Evolutionary conservation across 2,329 filamentous ascomycete genomes (phyloP).

Genomic region (Clonostachys chloroleuca): DNA sequence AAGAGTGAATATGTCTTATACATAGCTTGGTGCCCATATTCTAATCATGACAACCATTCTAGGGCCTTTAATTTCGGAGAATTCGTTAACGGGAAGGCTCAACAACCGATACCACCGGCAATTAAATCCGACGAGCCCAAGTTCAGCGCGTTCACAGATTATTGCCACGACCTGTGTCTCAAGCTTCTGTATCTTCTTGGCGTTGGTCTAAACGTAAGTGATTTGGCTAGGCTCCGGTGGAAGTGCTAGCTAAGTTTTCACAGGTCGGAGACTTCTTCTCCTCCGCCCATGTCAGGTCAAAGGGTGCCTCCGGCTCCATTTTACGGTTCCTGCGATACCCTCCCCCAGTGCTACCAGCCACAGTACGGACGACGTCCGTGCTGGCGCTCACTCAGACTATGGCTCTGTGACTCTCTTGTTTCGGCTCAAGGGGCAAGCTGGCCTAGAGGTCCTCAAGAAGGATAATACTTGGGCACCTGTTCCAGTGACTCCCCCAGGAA

Average conservation of each 20-base stretch:
- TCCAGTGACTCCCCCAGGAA: constrained; percentile 59
- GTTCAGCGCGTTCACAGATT: constrained; percentile 61
- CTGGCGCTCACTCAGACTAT: constrained; percentile 91
- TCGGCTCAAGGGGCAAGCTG: constrained; percentile 78
- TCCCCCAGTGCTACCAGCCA: constrained; percentile 38
- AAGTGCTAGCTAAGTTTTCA: not conserved
- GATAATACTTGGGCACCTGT: constrained; percentile 56
- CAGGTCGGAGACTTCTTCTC: constrained; percentile 50
- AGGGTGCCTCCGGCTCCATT: constrained; percentile 49
- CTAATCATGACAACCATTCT: not conserved
- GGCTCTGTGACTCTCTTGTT: constrained; percentile 73
- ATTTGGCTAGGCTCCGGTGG: not conserved
- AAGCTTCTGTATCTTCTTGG: constrained; percentile 74
- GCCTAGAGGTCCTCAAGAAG: constrained; percentile 73
- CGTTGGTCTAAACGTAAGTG: constrained; percentile 62
- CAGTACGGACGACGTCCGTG: constrained; percentile 62
- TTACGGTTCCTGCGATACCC: constrained; percentile 74
- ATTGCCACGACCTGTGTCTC: constrained; percentile 70
- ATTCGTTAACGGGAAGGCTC: constrained; percentile 63
- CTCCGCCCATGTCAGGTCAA: constrained; percentile 38
- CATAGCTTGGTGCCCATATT: not conserved
- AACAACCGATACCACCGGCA: constrained; percentile 70
- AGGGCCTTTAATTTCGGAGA: constrained; percentile 92
- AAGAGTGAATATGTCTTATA: constrained; percentile 56
- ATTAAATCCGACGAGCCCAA: constrained; percentile 56